Conservation (phyloP, 2,329 filamentous ascomycete species). For the Paraphaeosphaeria minitans region DNA sequence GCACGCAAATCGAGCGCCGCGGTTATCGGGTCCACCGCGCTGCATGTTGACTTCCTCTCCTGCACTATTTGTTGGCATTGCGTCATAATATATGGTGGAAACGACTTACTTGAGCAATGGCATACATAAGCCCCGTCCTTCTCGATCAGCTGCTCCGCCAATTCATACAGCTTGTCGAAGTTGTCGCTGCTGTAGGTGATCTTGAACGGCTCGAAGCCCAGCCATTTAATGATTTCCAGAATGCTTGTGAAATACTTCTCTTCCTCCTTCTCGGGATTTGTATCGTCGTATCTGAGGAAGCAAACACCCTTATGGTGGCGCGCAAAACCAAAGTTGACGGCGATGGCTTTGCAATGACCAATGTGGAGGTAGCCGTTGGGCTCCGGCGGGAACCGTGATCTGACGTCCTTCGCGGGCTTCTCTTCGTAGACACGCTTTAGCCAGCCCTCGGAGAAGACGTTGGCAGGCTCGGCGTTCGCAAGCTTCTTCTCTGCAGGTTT, state of each 20-base stretch:
- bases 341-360: slow-evolving; percentile 93
- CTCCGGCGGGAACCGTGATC: slow-evolving; percentile 58
- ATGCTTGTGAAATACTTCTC: slow-evolving; percentile 90
- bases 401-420: slow-evolving; percentile 53
- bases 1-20: slow-evolving; percentile 76
- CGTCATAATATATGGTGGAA: background rate
- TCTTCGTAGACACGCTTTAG: slow-evolving; percentile 57
- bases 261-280: slow-evolving; percentile 92
- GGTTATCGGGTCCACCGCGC: slow-evolving; percentile 75
- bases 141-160: slow-evolving; percentile 82
- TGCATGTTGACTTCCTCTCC: slow-evolving; percentile 85
- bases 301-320: slow-evolving; percentile 78
- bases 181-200: slow-evolving; percentile 91
- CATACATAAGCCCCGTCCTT: slow-evolving; percentile 79
- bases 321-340: slow-evolving; percentile 95
- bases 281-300: slow-evolving; percentile 87
- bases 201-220: slow-evolving; percentile 77
- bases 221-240: slow-evolving; percentile 83
- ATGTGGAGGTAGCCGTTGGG: slow-evolving; percentile 95
- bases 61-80: slow-evolving; percentile 34
- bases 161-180: slow-evolving; percentile 84
- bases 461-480: slow-evolving; percentile 36
- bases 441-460: slow-evolving; percentile 57
- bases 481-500: slow-evolving; percentile 32
- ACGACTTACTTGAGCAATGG: slow-evolving; percentile 68